Evolutionary conservation across 2,329 filamentous ascomycete genomes (phyloP).

Genomic region (Colletotrichum trifolii): DNA sequence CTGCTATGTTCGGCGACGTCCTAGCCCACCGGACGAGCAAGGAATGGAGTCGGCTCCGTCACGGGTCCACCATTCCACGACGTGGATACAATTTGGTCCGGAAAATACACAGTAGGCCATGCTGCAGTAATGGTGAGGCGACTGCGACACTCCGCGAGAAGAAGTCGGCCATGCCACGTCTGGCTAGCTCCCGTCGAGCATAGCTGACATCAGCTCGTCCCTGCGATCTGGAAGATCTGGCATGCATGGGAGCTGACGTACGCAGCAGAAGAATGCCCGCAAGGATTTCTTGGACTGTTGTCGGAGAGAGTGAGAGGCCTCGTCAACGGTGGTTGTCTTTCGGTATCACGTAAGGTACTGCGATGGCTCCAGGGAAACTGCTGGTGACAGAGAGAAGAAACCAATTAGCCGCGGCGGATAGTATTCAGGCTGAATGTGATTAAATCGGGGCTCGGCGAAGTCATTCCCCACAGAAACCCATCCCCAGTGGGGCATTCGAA

Average conservation of each 20-base stretch:
- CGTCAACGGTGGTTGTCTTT: background rate
- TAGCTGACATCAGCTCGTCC: conserved; percentile 4
- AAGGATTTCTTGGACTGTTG: too few relatives aligned
- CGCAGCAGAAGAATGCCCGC: background rate
- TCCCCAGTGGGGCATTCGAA: background rate
- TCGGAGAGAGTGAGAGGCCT: too few relatives aligned
- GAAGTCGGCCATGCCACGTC: background rate
- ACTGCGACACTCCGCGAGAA: conserved; percentile 20
- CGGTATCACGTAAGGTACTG: background rate
- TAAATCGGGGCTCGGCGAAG: conserved; percentile 27
- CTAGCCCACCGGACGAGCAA: too few relatives aligned
- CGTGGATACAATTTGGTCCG: conserved; percentile 20
- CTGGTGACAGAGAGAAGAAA: conserved; percentile 23
- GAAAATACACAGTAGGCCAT: conserved; percentile 5
- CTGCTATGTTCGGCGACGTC: too few relatives aligned
- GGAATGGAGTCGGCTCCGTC: conserved; percentile 4
- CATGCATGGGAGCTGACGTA: background rate
- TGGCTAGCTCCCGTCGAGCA: background rate
- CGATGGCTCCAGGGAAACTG: background rate
- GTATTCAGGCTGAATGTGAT: conserved; percentile 36
- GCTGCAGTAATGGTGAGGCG: background rate
- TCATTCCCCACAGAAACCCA: conserved; percentile 13
- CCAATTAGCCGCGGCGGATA: conserved; percentile 34
- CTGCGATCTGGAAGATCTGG: conserved; percentile 10
- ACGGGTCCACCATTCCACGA: conserved; percentile 3